A percentile compares a stretch with the other conserved stretches of the same genome.
phyloP scores from a whole-genome alignment of 2,329 filamentous ascomycete genomes.

The Plenodomus lindquistii region DNA sequence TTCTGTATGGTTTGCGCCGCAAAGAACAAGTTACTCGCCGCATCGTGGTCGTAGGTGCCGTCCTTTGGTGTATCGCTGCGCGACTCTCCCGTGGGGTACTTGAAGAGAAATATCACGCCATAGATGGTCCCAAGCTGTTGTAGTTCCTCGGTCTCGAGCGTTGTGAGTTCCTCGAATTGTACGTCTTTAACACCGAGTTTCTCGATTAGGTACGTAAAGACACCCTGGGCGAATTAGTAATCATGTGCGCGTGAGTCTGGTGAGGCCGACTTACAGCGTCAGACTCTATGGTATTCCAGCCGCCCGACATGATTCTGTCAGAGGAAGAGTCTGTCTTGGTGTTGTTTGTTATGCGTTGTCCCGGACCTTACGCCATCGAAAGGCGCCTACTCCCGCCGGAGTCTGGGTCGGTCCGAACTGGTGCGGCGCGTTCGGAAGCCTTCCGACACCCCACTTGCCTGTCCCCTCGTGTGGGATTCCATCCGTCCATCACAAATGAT shows the following conservation, averaged over 20 bases:
- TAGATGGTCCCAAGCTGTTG: conserved; percentile 68
- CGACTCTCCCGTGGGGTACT: conserved; percentile 77
- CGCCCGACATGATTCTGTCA: conserved; percentile 19
- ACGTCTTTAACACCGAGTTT: conserved; percentile 89
- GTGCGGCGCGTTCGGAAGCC: conserved; percentile 12
- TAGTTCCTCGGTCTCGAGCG: conserved; percentile 77
- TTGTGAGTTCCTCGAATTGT: conserved; percentile 95
- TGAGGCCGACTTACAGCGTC: conserved; percentile 71
- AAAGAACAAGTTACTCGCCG: conserved; percentile 83
- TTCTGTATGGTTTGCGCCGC: conserved; percentile 98
- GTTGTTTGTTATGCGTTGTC: conserved; percentile 13
- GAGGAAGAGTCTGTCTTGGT: background rate
- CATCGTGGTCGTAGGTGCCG: conserved; percentile 76
- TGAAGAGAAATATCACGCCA: conserved; percentile 99
- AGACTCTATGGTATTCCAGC: conserved; percentile 27
- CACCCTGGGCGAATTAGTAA: conserved; percentile 62
- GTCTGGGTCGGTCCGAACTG: conserved; percentile 13
- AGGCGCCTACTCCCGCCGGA: conserved; percentile 18
- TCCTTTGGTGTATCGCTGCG: conserved; percentile 71
- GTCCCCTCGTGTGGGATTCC: background rate
- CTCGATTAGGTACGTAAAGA: conserved; percentile 96
- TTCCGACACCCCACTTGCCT: conserved; percentile 15
- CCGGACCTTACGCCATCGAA: conserved; percentile 15
- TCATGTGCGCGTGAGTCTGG: background rate
- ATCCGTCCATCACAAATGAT: background rate